A percentile compares a stretch with the other conserved stretches of the same genome.
Evolutionary conservation across 2,329 filamentous ascomycete genomes (phyloP).

Genomic region (Zymoseptoria pseudotritici): DNA sequence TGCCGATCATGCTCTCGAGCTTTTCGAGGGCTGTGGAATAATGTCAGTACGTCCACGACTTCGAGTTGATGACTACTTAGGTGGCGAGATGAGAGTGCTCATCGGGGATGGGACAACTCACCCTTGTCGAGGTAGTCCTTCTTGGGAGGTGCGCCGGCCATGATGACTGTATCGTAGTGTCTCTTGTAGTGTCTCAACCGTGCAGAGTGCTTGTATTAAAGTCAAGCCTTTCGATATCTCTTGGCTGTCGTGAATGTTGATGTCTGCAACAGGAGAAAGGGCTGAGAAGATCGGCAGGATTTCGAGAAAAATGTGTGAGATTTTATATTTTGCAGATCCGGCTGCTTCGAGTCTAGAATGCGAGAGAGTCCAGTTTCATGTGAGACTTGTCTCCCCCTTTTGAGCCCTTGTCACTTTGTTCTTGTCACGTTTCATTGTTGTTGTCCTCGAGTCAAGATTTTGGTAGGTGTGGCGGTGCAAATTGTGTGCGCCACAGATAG

Average conservation of each 20-base stretch:
- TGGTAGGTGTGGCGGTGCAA: too few relatives aligned
- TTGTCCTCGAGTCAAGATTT: too few relatives aligned
- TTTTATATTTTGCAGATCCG: too few relatives aligned
- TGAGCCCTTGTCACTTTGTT: not conserved
- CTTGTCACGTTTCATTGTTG: not conserved
- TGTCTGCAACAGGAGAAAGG: not conserved
- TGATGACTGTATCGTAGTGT: not conserved
- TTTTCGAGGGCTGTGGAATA: not conserved
- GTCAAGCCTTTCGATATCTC: not conserved
- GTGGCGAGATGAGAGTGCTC: not conserved
- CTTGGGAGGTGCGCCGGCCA: constrained; percentile 1
- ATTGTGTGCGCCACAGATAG: too few relatives aligned
- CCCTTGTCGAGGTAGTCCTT: constrained; percentile 23
- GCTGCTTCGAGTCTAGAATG: too few relatives aligned
- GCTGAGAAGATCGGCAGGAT: not conserved
- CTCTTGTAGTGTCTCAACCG: not conserved
- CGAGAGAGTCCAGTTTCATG: not conserved
- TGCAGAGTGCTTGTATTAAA: not conserved
- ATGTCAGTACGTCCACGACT: not conserved
- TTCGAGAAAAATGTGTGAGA: too few relatives aligned
- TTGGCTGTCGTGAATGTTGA: not conserved
- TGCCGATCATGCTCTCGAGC: constrained; percentile 1
- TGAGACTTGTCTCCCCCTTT: not conserved
- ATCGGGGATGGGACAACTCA: not conserved
- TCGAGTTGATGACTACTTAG: not conserved